Percentiles rank a stretch among this genome's conserved stretches.
Conservation (phyloP, 2,329 filamentous ascomycete genomes). For the Didymella exigua region DNA sequence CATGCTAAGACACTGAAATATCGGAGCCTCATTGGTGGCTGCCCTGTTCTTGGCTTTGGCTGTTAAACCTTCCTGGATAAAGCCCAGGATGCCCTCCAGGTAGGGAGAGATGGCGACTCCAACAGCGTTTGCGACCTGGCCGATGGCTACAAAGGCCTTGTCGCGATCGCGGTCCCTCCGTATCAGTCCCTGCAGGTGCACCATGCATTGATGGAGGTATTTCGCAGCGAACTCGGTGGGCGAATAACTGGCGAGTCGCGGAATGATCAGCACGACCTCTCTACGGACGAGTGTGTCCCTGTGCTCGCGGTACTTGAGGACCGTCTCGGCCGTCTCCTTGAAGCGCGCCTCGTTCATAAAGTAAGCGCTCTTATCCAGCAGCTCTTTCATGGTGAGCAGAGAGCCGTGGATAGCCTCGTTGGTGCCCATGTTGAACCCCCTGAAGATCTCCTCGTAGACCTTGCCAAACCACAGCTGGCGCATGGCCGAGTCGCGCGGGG, state of each 20-base stretch:
- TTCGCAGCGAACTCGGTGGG: constrained; percentile 85
- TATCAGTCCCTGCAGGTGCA: constrained; percentile 89
- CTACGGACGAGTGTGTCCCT: constrained; percentile 84
- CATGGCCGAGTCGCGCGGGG: constrained; percentile 86
- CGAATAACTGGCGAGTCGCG: constrained; percentile 89
- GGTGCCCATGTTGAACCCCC: constrained; percentile 75
- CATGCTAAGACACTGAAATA: constrained; percentile 98
- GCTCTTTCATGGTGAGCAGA: constrained; percentile 86
- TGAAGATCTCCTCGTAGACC: constrained; percentile 84
- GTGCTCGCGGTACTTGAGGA: constrained; percentile 91
- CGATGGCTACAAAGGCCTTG: constrained; percentile 92
- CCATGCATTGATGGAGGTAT: constrained; percentile 95
- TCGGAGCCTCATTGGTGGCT: constrained; percentile 68
- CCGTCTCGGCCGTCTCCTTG: constrained; percentile 87
- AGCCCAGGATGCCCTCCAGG: constrained; percentile 89
- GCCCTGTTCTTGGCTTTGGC: constrained; percentile 72
- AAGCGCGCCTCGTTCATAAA: constrained; percentile 95
- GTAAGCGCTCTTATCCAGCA: constrained; percentile 95
- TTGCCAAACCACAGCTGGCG: constrained; percentile 87
- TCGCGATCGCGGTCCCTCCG: constrained; percentile 92
- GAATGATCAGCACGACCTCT: constrained; percentile 89
- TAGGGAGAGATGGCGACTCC: constrained; percentile 95
- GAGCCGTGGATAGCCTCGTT: constrained; percentile 94
- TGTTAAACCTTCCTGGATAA: constrained; percentile 89
- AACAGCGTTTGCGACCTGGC: constrained; percentile 94